These are phyloP conservation scores for Vigna unguiculata DNA, from an alignment of 306 rosid species.

Conservation along the genomic window DNA sequence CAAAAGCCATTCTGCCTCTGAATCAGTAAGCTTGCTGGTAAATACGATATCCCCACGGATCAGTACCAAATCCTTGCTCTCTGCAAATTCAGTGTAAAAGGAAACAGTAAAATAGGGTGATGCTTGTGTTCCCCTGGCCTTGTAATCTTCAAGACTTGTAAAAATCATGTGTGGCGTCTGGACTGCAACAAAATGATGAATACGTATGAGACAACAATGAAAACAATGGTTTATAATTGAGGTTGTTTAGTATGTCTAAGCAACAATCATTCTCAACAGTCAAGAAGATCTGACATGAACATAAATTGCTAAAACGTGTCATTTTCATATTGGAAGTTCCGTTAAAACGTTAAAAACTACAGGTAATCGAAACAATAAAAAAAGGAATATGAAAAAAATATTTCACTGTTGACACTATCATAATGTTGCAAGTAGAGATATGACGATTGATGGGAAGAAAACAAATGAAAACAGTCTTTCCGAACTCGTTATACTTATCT, in stretches of 20 bases:
- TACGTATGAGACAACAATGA: not conserved
- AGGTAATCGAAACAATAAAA: not conserved
- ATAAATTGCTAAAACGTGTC: not conserved
- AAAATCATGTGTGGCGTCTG: constrained; percentile 81
- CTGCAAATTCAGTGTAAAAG: constrained; percentile 85
- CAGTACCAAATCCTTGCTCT: constrained; percentile 84
- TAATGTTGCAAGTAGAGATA: too few species aligned
- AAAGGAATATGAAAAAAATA: not conserved
- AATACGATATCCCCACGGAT: constrained; percentile 87
- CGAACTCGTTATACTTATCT: not conserved
- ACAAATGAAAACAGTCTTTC: not conserved
- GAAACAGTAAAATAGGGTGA: constrained; percentile 77
- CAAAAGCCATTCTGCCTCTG: constrained; percentile 83
- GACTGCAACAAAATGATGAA: constrained; percentile 61
- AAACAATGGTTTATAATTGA: too few species aligned
- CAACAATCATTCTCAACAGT: not conserved
- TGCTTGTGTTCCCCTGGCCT: constrained; percentile 94
- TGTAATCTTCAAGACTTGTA: constrained; percentile 96
- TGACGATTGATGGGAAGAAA: too few species aligned
- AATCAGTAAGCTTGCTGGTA: constrained; percentile 79
- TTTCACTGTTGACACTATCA: not conserved
- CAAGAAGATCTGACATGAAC: not conserved
- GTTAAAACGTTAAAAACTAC: not conserved
- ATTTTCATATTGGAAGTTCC: not conserved
- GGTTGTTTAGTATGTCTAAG: too few species aligned